Base-by-base conservation (phyloP, 1,139 yeast species). In the Debaryomycetaceae sp. region DNA sequence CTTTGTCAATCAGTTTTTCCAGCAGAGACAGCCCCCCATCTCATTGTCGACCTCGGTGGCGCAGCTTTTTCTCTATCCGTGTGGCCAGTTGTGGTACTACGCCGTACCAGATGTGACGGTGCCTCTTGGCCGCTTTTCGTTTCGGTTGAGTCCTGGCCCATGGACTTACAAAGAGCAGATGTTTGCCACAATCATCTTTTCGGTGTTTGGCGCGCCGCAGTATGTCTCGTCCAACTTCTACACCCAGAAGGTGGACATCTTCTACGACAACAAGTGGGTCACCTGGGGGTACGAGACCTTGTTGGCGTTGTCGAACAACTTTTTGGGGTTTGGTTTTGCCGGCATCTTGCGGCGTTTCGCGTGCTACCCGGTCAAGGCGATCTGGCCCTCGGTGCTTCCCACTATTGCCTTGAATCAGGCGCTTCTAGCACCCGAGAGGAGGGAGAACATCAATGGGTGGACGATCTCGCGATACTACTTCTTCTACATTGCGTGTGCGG, bases 261-360 rank as follows among this genome's bases (percentile, higher is more conserved):
- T 39, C 23, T 49, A 67, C 40, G 52, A 55, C 19, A 44, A 48
- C 25, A 34, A 48, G 4, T 62, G 68, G 61, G 65, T 61, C 5
- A 47, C 51, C 11, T 18, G 27, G 30, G 72, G 74, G 19, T 69
- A 67, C 41, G 75, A 71, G 46, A 43, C 69, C 25, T 44, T 67
- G 32, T 47, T 75, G 25, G 56, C 67, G 4, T 38, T 72, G 17
- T 58, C 75, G 4, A 63, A 78, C 4, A 78, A 75, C 46, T 61
- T 65, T 38, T 45, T 75, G 42, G 82, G 82, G 16, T 67, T 72
- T 37, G 76, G 78, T 1, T 61, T 72, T 42, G 75, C 79, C 17
- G 78, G 81, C 32, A 42, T 75, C 17, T 47, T 71, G 46, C 61
- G 79, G 40, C 60, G 61, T 32, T 61, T 73, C 35, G 65, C 66